Percentiles rank a stretch among this genome's conserved stretches.
phyloP scores from a whole-genome alignment of 768 basidiomycete genomes.

The Tephrocybe sp. region DNA sequence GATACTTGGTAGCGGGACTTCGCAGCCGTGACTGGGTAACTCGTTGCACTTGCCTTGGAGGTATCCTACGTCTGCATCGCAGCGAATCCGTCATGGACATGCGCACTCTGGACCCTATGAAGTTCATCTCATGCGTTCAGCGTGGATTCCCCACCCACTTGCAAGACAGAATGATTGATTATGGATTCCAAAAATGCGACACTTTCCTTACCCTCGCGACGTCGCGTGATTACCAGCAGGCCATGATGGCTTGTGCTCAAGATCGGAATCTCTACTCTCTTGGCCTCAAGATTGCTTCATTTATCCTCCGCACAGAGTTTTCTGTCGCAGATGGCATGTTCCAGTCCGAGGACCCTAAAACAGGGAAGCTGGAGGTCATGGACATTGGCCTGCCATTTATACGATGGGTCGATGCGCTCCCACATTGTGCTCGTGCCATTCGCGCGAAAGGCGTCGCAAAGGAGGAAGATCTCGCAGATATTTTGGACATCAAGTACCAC shows the following conservation, averaged over 20 bases:
- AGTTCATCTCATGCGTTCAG: constrained; percentile 39
- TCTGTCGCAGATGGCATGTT: constrained; percentile 58
- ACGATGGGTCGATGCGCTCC: constrained; percentile 57
- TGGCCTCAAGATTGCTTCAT: constrained; percentile 44
- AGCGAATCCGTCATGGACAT: constrained; percentile 42
- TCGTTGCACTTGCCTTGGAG: constrained; percentile 51
- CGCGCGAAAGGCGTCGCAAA: constrained; percentile 36
- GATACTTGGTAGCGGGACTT: constrained; percentile 54
- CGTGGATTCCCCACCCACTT: constrained; percentile 47
- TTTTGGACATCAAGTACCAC: constrained; percentile 59
- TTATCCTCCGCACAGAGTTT: constrained; percentile 59
- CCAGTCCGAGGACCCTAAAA: constrained; percentile 39
- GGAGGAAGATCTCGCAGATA: constrained; percentile 56
- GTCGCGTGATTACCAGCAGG: constrained; percentile 44
- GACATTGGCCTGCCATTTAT: constrained; percentile 58
- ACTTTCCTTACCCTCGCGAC: constrained; percentile 39
- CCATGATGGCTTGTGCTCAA: constrained; percentile 48
- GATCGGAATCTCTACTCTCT: constrained; percentile 50
- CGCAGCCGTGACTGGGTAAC: constrained; percentile 53
- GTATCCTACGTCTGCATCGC: constrained; percentile 48
- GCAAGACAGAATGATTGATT: constrained; percentile 42
- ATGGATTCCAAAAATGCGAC: constrained; percentile 49
- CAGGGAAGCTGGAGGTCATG: constrained; percentile 38
- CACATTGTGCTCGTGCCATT: constrained; percentile 56
- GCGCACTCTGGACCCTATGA: constrained; percentile 45